A percentile compares a stretch with the other conserved stretches of the same genome.
phyloP scores from a whole-genome alignment of 306 rosid species.

The Cucumis hystrix region DNA sequence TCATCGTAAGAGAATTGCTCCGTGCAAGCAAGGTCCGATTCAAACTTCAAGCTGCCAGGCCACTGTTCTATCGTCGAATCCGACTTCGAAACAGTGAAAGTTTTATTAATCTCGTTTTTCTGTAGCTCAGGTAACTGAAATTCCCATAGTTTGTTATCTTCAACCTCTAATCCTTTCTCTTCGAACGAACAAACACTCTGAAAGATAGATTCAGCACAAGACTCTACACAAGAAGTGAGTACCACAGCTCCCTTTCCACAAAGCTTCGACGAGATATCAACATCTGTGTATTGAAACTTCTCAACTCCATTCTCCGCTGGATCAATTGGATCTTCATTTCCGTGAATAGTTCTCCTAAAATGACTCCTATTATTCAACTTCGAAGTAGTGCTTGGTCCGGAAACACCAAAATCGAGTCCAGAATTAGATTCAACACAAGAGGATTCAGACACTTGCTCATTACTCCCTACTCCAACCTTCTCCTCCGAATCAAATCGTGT shows the following conservation, averaged over 20 bases:
- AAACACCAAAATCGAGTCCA: conserved; percentile 17
- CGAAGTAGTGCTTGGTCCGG: conserved; percentile 14
- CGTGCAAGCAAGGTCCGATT: conserved; percentile 57
- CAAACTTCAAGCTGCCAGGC: conserved; percentile 20
- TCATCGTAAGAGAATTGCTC: conserved; percentile 49
- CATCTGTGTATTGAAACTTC: conserved; percentile 12
- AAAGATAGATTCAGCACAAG: conserved; percentile 14
- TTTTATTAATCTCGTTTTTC: conserved; percentile 16
- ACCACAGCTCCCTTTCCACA: conserved; percentile 30
- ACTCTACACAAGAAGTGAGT: conserved; percentile 20
- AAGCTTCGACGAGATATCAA: conserved; percentile 13
- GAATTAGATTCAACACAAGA: conserved; percentile 82
- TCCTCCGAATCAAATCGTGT: conserved; percentile 7
- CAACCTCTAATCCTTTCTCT: conserved; percentile 12
- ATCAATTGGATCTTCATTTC: conserved; percentile 22
- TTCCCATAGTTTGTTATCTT: conserved; percentile 36
- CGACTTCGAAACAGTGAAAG: conserved; percentile 21
- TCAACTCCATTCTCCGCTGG: conserved; percentile 22
- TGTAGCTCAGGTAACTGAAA: conserved; percentile 24
- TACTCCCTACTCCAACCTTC: conserved; percentile 12
- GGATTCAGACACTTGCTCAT: conserved; percentile 41
- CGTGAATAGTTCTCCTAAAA: conserved; percentile 12
- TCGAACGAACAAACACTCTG: conserved; percentile 2
- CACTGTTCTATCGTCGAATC: conserved; percentile 34
- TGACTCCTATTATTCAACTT: conserved; percentile 28